These are phyloP conservation scores for Diaporthe aspalathi DNA, from an alignment of 2,329 filamentous ascomycete genomes.

Conservation along the genomic window DNA sequence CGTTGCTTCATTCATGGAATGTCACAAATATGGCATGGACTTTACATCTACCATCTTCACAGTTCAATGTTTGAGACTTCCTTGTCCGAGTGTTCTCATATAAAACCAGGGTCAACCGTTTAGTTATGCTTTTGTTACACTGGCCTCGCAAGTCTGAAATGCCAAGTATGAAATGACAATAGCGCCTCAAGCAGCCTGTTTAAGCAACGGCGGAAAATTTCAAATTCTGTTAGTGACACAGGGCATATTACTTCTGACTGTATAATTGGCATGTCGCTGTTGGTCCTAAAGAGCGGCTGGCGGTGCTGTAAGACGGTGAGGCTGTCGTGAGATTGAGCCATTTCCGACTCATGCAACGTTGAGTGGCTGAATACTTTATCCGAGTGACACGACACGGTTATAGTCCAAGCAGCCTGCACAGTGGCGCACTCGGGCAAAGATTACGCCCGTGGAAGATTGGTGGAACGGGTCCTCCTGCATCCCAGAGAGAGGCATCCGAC, in stretches of 20 bases:
- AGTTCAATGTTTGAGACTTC: neutral
- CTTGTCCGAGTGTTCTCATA: neutral
- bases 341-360: conserved; percentile 14
- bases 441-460: conserved; percentile 25
- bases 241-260: neutral
- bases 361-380: conserved; percentile 11
- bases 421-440: conserved; percentile 25
- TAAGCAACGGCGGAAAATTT: neutral
- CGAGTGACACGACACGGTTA: neutral
- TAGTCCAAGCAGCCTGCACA: neutral
- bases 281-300: neutral
- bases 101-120: neutral
- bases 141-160: neutral
- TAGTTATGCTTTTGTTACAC: neutral
- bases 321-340: conserved; percentile 26
- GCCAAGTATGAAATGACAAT: no score
- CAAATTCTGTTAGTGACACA: neutral
- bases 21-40: neutral
- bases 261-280: neutral
- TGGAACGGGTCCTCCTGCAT: conserved; percentile 9
- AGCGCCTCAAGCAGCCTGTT: neutral
- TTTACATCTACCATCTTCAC: neutral
- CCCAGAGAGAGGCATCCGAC: conserved; percentile 21
- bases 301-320: conserved; percentile 19
- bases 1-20: neutral